A percentile compares a stretch with the other conserved stretches of the same genome.
These are phyloP conservation scores for Amanita rimosa DNA, from an alignment of 768 basidiomycete genomes.

Conservation along the genomic window DNA sequence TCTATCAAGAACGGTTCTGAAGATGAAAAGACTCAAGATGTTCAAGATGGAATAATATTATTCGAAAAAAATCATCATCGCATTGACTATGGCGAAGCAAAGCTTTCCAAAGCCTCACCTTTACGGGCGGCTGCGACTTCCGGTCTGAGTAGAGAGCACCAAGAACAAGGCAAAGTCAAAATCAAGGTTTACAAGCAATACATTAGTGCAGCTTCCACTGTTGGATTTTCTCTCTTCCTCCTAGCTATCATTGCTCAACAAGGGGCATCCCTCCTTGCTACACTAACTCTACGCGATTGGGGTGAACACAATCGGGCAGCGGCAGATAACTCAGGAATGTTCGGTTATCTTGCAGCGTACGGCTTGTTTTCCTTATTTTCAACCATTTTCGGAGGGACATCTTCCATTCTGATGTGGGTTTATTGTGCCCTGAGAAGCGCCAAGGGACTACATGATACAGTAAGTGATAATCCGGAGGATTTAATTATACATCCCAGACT, in stretches of 20 bases:
- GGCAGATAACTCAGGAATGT: slow-evolving; percentile 48
- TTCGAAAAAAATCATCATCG: slow-evolving; percentile 48
- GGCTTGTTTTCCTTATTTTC: slow-evolving; percentile 56
- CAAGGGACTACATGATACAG: slow-evolving; percentile 64
- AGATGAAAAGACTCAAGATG: not conserved
- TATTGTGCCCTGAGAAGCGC: slow-evolving; percentile 68
- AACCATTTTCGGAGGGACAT: slow-evolving; percentile 38
- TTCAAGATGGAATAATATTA: slow-evolving; percentile 17
- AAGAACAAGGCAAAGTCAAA: slow-evolving; percentile 77
- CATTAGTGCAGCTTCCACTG: slow-evolving; percentile 65
- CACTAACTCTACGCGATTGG: slow-evolving; percentile 68
- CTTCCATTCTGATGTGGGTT: slow-evolving; percentile 64
- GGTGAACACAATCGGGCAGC: slow-evolving; percentile 61
- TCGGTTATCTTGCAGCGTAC: slow-evolving; percentile 50
- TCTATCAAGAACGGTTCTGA: slow-evolving; percentile 15
- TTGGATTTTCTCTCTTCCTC: slow-evolving; percentile 59
- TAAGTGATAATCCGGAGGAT: slow-evolving; percentile 20
- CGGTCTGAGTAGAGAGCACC: slow-evolving; percentile 57
- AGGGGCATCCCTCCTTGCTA: slow-evolving; percentile 44
- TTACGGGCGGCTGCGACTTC: slow-evolving; percentile 26
- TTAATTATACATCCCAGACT: not conserved
- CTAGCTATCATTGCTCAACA: slow-evolving; percentile 46
- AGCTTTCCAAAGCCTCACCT: slow-evolving; percentile 29
- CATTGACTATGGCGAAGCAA: slow-evolving; percentile 48
- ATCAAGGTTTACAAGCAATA: slow-evolving; percentile 65